Base-by-base conservation (phyloP, 345 rosid species). In the Carallia pectinifolia region DNA sequence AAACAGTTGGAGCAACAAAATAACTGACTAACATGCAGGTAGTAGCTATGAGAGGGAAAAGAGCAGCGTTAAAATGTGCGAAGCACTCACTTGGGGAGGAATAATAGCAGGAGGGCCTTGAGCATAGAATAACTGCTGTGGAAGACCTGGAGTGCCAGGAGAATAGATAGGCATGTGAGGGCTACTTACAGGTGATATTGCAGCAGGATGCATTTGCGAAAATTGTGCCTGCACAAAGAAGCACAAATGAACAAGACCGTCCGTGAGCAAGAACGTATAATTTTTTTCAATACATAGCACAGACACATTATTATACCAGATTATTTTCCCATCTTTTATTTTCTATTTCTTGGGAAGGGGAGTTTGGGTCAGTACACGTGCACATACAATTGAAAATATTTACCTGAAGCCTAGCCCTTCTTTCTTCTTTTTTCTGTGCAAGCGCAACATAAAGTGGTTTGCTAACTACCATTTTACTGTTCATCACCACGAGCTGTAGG, bases 351-450 rank as follows among this genome's bases (percentile, higher is more conserved):
- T 44, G 50, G 50, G 13, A 12, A 44, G 17, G 48, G 48, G 48
- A 40, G 48, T 40, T 13, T 12, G 1, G 50, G 3, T 4, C 10
- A 15, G 50, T 15, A 12, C 50, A 10, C 50, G 13, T 2, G 5
- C 50, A 44, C 16, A 12, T 13, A 12, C 4, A 38, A 40, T 44
- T 44, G 50, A 10, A 27, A 37, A 27, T 9, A 53, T 19, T 33
- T 16, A 68, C 72, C 72, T 68, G 72, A 15, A 56, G 55, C 63
- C 72, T 69, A 6, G 72, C 72, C 60, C 56, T 29, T 55, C 72
- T 39, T 10, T 69, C 65, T 44, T 69, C 72, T 54, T 69, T 69
- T 17, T 44, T 27, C 6, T 58, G 65, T 27, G 72, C 72, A 58
- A 44, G 9, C 15, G 65, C 65, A 59, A 69, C 72, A 47, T 69